Evolutionary conservation across 495 filamentous ascomycete species (phyloP).

Genomic region (Penicillium cosmopolitanum): DNA sequence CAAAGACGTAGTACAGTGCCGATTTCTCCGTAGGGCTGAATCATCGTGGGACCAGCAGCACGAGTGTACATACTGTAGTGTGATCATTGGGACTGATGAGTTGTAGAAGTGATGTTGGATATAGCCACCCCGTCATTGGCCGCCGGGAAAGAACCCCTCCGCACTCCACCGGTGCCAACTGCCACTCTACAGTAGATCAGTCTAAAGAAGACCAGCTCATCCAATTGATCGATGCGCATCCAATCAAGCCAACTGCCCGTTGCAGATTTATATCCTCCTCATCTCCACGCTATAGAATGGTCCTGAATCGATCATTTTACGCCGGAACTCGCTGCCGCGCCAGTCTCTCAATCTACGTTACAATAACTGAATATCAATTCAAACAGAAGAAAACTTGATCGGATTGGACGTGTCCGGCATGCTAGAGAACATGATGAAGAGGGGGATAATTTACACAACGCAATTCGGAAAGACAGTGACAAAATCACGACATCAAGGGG

Average conservation of each 20-base stretch:
- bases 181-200: background rate
- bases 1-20: too few relatives aligned
- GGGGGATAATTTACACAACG: slow-evolving; percentile 49
- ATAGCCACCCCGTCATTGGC: slow-evolving; percentile 25
- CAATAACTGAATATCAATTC: background rate
- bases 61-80: too few relatives aligned
- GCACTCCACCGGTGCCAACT: slow-evolving; percentile 4
- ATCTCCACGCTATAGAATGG: background rate
- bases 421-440: slow-evolving; percentile 42
- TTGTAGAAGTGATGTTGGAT: slow-evolving; percentile 16
- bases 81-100: too few relatives aligned
- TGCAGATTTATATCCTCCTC: too few relatives aligned
- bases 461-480: slow-evolving; percentile 23
- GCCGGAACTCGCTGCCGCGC: background rate
- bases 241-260: background rate
- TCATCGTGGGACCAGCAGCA: too few relatives aligned
- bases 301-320: background rate
- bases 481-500: slow-evolving; percentile 19
- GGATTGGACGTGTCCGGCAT: slow-evolving; percentile 35
- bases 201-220: background rate
- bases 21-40: too few relatives aligned
- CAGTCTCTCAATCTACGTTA: slow-evolving; percentile 11
- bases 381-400: slow-evolving; percentile 25
- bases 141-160: slow-evolving; percentile 4
- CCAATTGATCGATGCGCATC: background rate